Conservation (phyloP, 108 stramenopile genomes). For the Skeletonema tropicum region DNA sequence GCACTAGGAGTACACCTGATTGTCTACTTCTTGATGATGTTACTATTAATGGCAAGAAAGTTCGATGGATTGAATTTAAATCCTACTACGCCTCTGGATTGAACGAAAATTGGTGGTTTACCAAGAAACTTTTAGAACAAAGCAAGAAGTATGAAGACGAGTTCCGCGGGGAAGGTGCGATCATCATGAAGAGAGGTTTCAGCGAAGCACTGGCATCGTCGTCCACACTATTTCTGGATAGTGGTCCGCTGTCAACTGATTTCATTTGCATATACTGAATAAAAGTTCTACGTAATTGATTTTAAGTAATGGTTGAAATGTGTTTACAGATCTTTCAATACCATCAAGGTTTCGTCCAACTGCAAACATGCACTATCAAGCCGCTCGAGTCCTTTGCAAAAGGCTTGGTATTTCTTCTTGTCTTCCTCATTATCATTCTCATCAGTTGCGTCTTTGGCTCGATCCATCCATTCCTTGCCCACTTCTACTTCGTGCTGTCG, state of each 20-base stretch:
- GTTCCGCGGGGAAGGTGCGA: slow-evolving; percentile 30
- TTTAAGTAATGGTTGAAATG: background rate
- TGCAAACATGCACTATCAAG: slow-evolving; percentile 69
- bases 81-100: slow-evolving; percentile 27
- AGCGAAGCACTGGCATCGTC: slow-evolving; percentile 11
- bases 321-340: slow-evolving; percentile 62
- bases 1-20: slow-evolving; percentile 27
- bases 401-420: slow-evolving; percentile 63
- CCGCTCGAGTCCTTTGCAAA: slow-evolving; percentile 80
- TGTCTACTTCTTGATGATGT: slow-evolving; percentile 37
- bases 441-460: slow-evolving; percentile 72
- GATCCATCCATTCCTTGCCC: slow-evolving; percentile 84
- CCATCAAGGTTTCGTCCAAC: slow-evolving; percentile 84
- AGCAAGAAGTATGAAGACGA: slow-evolving; percentile 19
- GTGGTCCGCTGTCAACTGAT: slow-evolving; percentile 21
- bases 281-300: background rate
- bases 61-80: slow-evolving; percentile 42
- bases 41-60: slow-evolving; percentile 19
- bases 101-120: slow-evolving; percentile 23
- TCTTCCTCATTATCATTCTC: slow-evolving; percentile 81
- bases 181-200: slow-evolving; percentile 41
- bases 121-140: slow-evolving; percentile 20
- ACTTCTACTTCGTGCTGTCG: slow-evolving; percentile 84
- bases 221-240: slow-evolving; percentile 34
- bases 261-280: background rate